A percentile compares a stretch with the other conserved stretches of the same genome.
phyloP scores from a whole-genome alignment of 139 green algal species.

The Spirogloea muscicola region DNA sequence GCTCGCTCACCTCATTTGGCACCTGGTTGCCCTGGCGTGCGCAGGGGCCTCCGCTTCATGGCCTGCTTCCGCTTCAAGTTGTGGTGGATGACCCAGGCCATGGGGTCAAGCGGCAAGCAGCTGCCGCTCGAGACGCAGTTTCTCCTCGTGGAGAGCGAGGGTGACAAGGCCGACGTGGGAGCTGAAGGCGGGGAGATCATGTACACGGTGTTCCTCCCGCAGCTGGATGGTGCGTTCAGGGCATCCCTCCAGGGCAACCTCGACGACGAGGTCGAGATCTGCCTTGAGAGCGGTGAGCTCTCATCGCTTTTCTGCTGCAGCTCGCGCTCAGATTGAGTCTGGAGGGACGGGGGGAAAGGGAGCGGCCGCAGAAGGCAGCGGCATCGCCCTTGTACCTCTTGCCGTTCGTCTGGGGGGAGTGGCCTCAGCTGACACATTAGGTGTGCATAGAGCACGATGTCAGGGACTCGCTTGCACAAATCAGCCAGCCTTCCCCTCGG shows the following conservation, averaged over 20 bases:
- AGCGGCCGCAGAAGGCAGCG: too few species aligned
- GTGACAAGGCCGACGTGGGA: background rate
- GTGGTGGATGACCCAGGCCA: constrained; percentile 29
- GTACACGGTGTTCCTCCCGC: constrained; percentile 41
- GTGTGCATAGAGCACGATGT: too few species aligned
- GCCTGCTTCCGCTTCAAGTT: constrained; percentile 35
- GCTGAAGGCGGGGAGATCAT: background rate
- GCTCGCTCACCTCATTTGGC: too few species aligned
- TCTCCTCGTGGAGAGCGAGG: background rate
- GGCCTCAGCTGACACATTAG: too few species aligned
- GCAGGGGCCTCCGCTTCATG: constrained; percentile 7
- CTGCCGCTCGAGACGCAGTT: constrained; percentile 22
- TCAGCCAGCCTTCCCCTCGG: too few species aligned
- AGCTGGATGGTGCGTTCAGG: constrained; percentile 39
- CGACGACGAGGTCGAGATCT: constrained; percentile 21
- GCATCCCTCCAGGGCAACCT: constrained; percentile 27
- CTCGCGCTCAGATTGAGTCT: too few species aligned
- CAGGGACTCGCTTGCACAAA: too few species aligned
- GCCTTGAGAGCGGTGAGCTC: constrained; percentile 40
- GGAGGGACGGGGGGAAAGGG: too few species aligned
- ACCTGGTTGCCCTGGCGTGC: too few species aligned
- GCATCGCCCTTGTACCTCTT: too few species aligned
- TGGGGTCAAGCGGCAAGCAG: constrained; percentile 3
- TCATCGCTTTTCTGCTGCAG: too few species aligned
- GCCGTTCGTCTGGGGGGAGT: too few species aligned